Evolutionary conservation across 805 yeast species (phyloP).

Genomic region (Starmerella stellata): DNA sequence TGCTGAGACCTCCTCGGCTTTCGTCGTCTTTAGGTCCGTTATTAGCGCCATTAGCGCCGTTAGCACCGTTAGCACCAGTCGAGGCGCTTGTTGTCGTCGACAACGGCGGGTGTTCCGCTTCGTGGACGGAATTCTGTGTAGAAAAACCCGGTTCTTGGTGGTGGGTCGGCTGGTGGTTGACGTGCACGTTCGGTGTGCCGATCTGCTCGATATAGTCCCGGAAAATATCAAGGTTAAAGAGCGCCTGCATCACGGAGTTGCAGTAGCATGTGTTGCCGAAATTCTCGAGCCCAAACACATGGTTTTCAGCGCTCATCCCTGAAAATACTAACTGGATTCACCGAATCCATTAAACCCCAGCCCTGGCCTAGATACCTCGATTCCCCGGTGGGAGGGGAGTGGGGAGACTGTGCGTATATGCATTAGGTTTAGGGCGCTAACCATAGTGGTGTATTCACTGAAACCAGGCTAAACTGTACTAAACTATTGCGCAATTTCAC

Average conservation of each 20-base stretch:
- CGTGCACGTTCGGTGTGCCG: background rate
- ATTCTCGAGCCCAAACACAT: slow-evolving; percentile 30
- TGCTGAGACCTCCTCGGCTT: background rate
- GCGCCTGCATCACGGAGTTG: slow-evolving; percentile 77
- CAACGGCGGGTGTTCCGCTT: background rate
- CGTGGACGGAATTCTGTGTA: background rate
- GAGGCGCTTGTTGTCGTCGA: background rate
- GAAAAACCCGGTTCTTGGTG: background rate
- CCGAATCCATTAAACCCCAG: background rate
- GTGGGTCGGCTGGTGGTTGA: background rate
- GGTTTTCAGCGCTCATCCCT: slow-evolving; percentile 12
- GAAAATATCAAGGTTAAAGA: slow-evolving; percentile 56
- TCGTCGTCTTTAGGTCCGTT: background rate
- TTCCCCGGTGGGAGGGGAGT: no score
- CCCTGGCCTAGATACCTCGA: no score
- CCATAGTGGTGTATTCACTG: no score
- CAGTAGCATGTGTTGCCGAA: slow-evolving; percentile 69
- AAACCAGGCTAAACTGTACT: no score
- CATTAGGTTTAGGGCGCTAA: no score
- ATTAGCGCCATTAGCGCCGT: background rate
- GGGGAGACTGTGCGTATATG: no score
- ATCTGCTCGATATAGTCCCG: slow-evolving; percentile 30
- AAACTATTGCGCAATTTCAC: no score
- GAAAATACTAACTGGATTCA: background rate
- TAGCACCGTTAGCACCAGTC: background rate